A percentile compares a stretch with the other conserved stretches of the same genome.
Conservation (phyloP, 2,329 filamentous ascomycete species). For the Periglandula ipomoeae region DNA sequence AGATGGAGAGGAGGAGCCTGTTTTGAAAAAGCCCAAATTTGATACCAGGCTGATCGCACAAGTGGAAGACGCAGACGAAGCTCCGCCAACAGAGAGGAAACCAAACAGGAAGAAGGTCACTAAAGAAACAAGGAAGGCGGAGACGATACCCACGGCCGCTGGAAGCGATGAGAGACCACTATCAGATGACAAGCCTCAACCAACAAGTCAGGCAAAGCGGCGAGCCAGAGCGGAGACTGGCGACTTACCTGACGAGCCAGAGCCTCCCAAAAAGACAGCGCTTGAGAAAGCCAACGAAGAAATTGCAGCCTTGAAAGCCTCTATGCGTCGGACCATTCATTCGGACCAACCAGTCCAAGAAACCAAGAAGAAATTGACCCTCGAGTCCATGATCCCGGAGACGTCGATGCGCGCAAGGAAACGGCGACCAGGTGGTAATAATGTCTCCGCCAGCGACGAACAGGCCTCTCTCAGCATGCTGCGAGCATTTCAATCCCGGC, state of each 20-base stretch:
- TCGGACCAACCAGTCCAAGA: constrained; percentile 38
- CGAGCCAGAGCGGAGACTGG: constrained; percentile 10
- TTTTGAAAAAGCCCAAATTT: constrained; percentile 69
- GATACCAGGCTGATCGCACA: constrained; percentile 64
- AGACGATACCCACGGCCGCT: constrained; percentile 1
- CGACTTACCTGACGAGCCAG: constrained; percentile 17
- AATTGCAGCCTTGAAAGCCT: constrained; percentile 71
- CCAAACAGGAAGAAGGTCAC: constrained; percentile 19
- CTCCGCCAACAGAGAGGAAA: constrained; percentile 15
- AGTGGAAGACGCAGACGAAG: constrained; percentile 26
- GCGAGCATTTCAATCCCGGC: constrained; percentile 68
- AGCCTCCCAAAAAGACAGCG: constrained; percentile 34
- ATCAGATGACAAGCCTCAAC: not conserved
- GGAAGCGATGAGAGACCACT: not conserved
- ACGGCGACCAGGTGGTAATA: constrained; percentile 49
- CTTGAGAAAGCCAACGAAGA: constrained; percentile 69
- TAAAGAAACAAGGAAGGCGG: constrained; percentile 22
- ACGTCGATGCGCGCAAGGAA: constrained; percentile 64
- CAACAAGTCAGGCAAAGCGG: not conserved
- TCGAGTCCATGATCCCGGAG: constrained; percentile 67
- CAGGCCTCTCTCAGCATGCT: constrained; percentile 60
- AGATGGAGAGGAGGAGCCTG: constrained; percentile 36
- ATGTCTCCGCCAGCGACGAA: constrained; percentile 45
- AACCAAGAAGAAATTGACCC: constrained; percentile 50
- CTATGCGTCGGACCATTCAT: constrained; percentile 60